Evolutionary conservation across 345 rosid genomes (phyloP), one percentile per base, ranked within the genome.

Genomic region (Fremontodendron californicum): DNA sequence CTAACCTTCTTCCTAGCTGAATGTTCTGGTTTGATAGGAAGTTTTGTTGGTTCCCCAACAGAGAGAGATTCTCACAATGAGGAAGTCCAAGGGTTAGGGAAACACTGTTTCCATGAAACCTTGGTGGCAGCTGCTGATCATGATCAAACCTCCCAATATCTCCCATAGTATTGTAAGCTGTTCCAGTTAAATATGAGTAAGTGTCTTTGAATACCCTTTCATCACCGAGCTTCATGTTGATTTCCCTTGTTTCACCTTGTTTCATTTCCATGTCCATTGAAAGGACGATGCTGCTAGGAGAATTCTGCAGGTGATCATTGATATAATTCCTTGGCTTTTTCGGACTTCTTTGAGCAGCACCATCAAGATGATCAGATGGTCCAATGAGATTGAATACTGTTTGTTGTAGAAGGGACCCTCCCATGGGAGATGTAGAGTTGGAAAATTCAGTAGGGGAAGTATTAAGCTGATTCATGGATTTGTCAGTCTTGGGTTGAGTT

Each of bases 51-150:
- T 78, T 74, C 48, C 81, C 84, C 1, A 87, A 81, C 1, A 84
- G 68, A 2, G 85, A 73, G 4, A 81, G 79, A 85, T 82, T 85
- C 39, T 86, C 88, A 27, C 87, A 73, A 31, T 85, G 82, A 9
- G 92, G 92, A 40, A 88, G 86, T 13, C 94, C 92, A 42, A 90
- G 92, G 46, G 89, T 87, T 39, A 91, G 91, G 2, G 93, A 90
- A 49, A 89, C 88, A 51, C 87, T 63, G 19, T 86, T 88, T 45
- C 89, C 87, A 42, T 65, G 76, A 76, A 85, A 84, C 48, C 83
- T 45, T 18, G 84, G 84, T 43, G 82, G 66, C 75, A 49, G 71
- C 77, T 68, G 87, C 75, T 86, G n/a, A n/a, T n/a, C 91, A 40
- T 83, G 76, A 45, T 78, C 81, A 77, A 88, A 82, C 87, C 84